These are phyloP conservation scores for Hericium erinaceus DNA, from an alignment of 768 basidiomycete genomes.

Conservation along the genomic window DNA sequence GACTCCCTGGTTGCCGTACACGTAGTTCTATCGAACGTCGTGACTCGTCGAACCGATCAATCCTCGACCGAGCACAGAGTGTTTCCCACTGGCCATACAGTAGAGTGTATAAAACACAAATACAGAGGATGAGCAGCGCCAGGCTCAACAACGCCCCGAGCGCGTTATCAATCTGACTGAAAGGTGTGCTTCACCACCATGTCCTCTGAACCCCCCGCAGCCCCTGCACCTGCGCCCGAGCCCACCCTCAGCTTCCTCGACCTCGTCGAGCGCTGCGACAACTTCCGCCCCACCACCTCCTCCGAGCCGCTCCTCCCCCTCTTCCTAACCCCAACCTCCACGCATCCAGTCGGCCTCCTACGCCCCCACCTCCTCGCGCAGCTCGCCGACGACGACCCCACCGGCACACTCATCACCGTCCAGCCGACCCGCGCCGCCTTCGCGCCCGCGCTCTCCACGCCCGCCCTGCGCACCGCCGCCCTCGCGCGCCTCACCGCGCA, in stretches of 20 bases:
- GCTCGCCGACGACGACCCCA: constrained; percentile 41
- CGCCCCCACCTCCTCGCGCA: constrained; percentile 46
- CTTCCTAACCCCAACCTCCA: constrained; percentile 38
- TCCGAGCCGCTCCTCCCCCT: constrained; percentile 45
- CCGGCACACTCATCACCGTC: constrained; percentile 37
- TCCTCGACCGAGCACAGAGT: too few species aligned
- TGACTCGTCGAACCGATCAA: too few species aligned
- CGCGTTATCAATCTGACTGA: too few species aligned
- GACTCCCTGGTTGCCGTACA: too few species aligned
- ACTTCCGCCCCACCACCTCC: constrained; percentile 33
- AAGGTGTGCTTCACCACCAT: too few species aligned
- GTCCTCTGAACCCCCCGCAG: too few species aligned
- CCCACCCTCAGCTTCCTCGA: constrained; percentile 36
- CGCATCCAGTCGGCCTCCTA: constrained; percentile 54
- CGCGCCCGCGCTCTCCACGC: constrained; percentile 40
- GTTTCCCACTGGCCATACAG: too few species aligned
- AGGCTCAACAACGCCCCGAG: too few species aligned
- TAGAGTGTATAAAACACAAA: too few species aligned
- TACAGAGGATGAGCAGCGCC: too few species aligned
- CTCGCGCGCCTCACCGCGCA: constrained; percentile 63
- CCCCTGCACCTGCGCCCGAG: not conserved
- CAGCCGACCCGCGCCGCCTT: constrained; percentile 27
- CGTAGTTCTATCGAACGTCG: too few species aligned
- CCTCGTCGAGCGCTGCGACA: constrained; percentile 63
- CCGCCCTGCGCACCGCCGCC: constrained; percentile 46